These are phyloP conservation scores for Dalbergia cultrata DNA, from an alignment of 306 rosid genomes.

Conservation along the genomic window DNA sequence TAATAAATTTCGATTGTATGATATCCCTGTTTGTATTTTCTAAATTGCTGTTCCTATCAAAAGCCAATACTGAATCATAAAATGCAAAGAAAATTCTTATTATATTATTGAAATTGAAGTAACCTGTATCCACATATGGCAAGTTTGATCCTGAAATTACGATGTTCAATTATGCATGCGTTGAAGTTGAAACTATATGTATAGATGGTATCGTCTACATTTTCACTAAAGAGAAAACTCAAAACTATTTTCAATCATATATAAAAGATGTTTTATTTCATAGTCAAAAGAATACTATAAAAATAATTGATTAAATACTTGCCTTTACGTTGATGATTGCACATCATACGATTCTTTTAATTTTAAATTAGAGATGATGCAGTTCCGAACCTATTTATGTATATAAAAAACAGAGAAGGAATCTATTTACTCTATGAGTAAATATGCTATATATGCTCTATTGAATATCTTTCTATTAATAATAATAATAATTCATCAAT, in stretches of 20 bases:
- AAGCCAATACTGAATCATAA: background rate
- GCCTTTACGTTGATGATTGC: background rate
- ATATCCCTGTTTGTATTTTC: constrained; percentile 14
- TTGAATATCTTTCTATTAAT: too few species aligned
- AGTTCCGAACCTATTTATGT: background rate
- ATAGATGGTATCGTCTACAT: background rate
- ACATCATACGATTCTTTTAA: background rate
- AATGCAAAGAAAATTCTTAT: background rate
- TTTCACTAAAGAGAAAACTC: background rate
- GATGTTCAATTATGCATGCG: constrained; percentile 9
- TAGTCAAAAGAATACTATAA: background rate
- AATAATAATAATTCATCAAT: too few species aligned
- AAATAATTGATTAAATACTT: background rate
- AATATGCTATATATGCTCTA: too few species aligned
- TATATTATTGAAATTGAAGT: constrained; percentile 18
- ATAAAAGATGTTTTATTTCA: background rate
- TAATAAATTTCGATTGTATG: constrained; percentile 32
- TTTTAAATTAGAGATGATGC: background rate
- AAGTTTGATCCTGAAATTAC: constrained; percentile 45
- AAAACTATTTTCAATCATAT: background rate
- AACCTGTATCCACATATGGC: constrained; percentile 2
- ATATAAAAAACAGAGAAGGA: background rate
- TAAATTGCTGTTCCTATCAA: constrained; percentile 4
- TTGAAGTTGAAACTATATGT: background rate
- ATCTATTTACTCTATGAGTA: too few species aligned